Evolutionary conservation across 1,284 basidiomycete species (phyloP).

Genomic region (Cryptococcus wingfieldii): DNA sequence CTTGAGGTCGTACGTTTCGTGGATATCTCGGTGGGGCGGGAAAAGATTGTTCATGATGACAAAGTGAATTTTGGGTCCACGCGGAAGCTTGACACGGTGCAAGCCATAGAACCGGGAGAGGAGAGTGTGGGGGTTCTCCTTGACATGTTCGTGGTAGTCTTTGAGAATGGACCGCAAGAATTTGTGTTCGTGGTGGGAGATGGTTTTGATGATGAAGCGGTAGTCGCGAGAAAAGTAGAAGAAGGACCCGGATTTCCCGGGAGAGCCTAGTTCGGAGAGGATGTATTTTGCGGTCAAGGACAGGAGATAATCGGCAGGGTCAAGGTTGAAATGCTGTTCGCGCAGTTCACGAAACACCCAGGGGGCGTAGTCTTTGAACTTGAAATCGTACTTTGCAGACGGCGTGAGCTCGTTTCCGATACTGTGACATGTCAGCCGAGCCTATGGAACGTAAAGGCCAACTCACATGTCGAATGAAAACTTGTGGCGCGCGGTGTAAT

Average conservation of each 20-base stretch:
- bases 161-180: constrained; percentile 82
- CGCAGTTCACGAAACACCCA: constrained; percentile 95
- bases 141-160: constrained; percentile 82
- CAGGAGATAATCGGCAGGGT: constrained; percentile 94
- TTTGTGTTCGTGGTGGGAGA: constrained; percentile 89
- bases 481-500: constrained; percentile 88
- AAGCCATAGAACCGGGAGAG: constrained; percentile 92
- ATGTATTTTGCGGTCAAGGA: constrained; percentile 97
- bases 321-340: constrained; percentile 89
- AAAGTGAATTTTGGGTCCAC: constrained; percentile 94
- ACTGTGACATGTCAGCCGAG: constrained; percentile 49
- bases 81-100: constrained; percentile 92
- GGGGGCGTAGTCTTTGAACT: constrained; percentile 99
- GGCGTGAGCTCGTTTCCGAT: constrained; percentile 96
- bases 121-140: constrained; percentile 87
- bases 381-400: constrained; percentile 77
- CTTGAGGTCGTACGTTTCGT: constrained; percentile 97
- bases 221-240: constrained; percentile 99
- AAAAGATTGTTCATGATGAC: constrained; percentile 99
- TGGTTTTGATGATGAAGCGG: constrained; percentile 99
- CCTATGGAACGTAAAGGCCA: neutral
- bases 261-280: constrained; percentile 94
- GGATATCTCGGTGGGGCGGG: constrained; percentile 93
- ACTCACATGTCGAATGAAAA: constrained; percentile 94
- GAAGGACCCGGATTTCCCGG: constrained; percentile 96